These are phyloP conservation scores for Agapanthus africanus DNA, from an alignment of 106 monocot genomes.

Conservation along the genomic window DNA sequence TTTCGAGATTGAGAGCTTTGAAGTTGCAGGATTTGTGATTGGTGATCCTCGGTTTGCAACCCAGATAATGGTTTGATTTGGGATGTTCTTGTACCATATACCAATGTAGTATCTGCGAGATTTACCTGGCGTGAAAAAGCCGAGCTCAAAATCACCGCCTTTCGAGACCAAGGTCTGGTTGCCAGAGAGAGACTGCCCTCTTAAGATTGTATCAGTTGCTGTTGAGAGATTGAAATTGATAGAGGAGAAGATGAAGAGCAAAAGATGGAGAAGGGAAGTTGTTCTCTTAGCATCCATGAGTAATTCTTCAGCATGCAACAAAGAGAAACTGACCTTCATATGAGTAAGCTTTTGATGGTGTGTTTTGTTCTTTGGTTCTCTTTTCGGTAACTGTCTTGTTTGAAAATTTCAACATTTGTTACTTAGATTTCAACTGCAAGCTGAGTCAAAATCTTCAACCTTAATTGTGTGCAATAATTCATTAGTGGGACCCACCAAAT, in stretches of 20 bases:
- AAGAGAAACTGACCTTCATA: too few species aligned
- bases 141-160: conserved; percentile 13
- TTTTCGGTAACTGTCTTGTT: too few species aligned
- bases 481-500: too few species aligned
- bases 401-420: too few species aligned
- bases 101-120: conserved; percentile 24
- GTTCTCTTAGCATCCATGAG: neutral
- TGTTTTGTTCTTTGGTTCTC: too few species aligned
- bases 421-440: too few species aligned
- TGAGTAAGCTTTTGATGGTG: too few species aligned
- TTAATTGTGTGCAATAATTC: too few species aligned
- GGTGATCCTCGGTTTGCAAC: conserved; percentile 35
- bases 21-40: neutral
- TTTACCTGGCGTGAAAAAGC: conserved; percentile 24
- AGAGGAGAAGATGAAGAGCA: neutral
- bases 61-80: conserved; percentile 27
- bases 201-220: neutral
- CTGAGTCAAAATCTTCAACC: too few species aligned
- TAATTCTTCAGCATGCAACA: neutral
- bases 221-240: neutral
- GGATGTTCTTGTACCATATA: conserved; percentile 40
- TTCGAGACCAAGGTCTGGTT: conserved; percentile 11
- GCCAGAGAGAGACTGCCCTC: conserved; percentile 5
- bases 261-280: neutral
- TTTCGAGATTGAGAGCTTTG: conserved; percentile 15